Evolutionary conservation across 345 rosid genomes (phyloP).

Genomic region (Arabidopsis suecica): DNA sequence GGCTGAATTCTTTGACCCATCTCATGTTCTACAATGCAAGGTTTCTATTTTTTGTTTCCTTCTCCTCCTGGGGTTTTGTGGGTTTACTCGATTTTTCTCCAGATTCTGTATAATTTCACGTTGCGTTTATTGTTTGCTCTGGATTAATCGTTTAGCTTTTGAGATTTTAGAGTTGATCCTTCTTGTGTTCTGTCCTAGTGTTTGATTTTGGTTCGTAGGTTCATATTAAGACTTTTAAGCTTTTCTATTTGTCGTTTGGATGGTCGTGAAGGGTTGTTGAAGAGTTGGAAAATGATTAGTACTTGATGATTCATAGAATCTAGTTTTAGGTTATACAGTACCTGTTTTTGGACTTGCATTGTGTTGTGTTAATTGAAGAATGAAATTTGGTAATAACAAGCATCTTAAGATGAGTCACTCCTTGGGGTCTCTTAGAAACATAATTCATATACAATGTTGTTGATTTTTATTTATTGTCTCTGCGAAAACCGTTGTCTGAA

Average conservation of each 20-base stretch:
- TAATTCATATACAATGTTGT: neutral
- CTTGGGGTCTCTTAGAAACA: neutral
- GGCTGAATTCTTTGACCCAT: constrained; percentile 86
- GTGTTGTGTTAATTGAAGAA: constrained; percentile 27
- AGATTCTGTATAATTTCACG: constrained; percentile 19
- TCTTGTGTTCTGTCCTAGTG: constrained; percentile 5
- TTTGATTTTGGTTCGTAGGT: constrained; percentile 9
- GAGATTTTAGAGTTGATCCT: constrained; percentile 22
- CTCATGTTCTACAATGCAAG: constrained; percentile 76
- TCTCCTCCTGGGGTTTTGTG: constrained; percentile 23
- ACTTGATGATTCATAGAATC: neutral
- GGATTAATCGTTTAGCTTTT: neutral
- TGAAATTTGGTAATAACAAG: constrained; percentile 11
- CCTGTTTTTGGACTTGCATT: constrained; percentile 29
- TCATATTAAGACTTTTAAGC: constrained; percentile 6
- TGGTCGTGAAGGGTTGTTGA: neutral
- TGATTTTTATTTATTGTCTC: neutral
- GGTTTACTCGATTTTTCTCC: constrained; percentile 27
- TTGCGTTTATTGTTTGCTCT: neutral
- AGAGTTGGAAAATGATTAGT: constrained; percentile 20
- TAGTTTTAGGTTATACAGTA: constrained; percentile 17
- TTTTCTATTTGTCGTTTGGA: neutral
- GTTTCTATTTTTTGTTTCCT: constrained; percentile 39
- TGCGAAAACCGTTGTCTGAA: neutral
- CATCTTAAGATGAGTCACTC: constrained; percentile 7